Percentiles rank a stretch among this genome's conserved stretches.
These are phyloP conservation scores for Euphrasia arctica DNA, from an alignment of 305 asterid species.

Conservation along the genomic window DNA sequence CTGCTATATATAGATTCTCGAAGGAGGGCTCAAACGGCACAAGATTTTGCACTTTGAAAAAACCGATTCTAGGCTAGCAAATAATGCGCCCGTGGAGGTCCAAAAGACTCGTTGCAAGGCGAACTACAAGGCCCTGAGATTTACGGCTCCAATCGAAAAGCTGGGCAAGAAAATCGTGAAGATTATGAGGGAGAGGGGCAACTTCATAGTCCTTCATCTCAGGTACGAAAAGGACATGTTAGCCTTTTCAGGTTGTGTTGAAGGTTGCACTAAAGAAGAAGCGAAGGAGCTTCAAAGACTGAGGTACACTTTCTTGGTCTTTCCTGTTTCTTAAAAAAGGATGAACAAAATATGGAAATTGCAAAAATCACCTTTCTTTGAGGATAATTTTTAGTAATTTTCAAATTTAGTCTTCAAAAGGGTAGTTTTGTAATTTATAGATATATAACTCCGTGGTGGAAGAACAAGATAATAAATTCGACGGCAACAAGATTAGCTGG, in stretches of 20 bases:
- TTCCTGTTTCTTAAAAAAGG: neutral
- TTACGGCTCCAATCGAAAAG: slow-evolving; percentile 10
- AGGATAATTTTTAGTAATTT: neutral
- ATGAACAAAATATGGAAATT: neutral
- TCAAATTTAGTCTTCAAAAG: neutral
- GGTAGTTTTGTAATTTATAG: neutral
- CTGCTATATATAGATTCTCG: slow-evolving; percentile 1
- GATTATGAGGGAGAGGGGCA: slow-evolving; percentile 1
- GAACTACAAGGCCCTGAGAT: slow-evolving; percentile 5
- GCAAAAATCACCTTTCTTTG: neutral
- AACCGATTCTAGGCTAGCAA: slow-evolving; percentile 15
- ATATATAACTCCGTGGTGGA: slow-evolving; percentile 15
- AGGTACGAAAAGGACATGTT: slow-evolving; percentile 12
- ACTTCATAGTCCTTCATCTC: slow-evolving; percentile 18
- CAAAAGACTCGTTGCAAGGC: slow-evolving; percentile 16
- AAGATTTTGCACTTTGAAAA: slow-evolving; percentile 10
- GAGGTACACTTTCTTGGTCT: slow-evolving; percentile 3
- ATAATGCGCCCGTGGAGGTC: slow-evolving; percentile 5
- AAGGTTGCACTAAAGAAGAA: slow-evolving; percentile 7
- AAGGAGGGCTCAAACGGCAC: slow-evolving; percentile 5
- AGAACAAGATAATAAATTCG: slow-evolving; percentile 6
- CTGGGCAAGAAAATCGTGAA: slow-evolving; percentile 8
- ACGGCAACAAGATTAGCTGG: slow-evolving; percentile 7
- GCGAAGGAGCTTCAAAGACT: neutral
- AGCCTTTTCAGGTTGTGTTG: slow-evolving; percentile 12